Evolutionary conservation across 2,329 filamentous ascomycete species (phyloP).

Genomic region (Paramyrothecium sp.): DNA sequence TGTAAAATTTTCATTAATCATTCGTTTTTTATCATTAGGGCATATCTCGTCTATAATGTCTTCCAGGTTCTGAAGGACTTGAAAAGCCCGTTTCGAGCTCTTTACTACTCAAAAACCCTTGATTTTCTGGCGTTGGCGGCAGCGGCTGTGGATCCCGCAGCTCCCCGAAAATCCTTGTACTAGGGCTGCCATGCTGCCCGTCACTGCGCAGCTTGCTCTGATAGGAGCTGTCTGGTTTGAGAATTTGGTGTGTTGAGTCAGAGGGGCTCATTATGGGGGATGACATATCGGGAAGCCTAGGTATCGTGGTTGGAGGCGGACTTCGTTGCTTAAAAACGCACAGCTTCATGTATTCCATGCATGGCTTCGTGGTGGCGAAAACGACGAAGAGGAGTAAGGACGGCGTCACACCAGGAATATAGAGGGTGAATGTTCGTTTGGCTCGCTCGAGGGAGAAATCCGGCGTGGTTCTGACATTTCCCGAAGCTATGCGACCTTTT

Average conservation of each 20-base stretch:
- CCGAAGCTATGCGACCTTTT: slow-evolving; percentile 25
- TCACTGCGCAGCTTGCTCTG: not conserved
- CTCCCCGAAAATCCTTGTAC: not conserved
- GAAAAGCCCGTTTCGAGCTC: no score
- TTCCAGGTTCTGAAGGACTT: no score
- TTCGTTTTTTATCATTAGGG: no score
- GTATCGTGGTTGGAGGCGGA: no score
- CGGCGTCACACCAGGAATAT: slow-evolving; percentile 20
- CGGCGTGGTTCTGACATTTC: slow-evolving; percentile 22
- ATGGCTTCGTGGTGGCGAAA: slow-evolving; percentile 12
- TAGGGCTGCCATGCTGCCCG: not conserved
- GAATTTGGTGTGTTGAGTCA: not conserved
- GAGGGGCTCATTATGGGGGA: not conserved
- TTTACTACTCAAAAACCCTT: not conserved
- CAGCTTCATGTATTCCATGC: slow-evolving; percentile 8
- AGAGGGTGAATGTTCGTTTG: slow-evolving; percentile 14
- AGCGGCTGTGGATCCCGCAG: not conserved
- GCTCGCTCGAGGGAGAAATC: slow-evolving; percentile 26
- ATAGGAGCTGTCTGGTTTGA: not conserved
- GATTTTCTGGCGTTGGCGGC: not conserved
- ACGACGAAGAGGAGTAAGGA: slow-evolving; percentile 11
- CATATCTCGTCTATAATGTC: no score
- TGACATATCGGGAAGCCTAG: not conserved
- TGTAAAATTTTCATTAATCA: no score
- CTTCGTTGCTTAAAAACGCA: not conserved